Percentiles rank a stretch among this genome's conserved stretches.
Evolutionary conservation across 2,329 filamentous ascomycete genomes (phyloP).

Genomic region (Podosphaera xanthii): DNA sequence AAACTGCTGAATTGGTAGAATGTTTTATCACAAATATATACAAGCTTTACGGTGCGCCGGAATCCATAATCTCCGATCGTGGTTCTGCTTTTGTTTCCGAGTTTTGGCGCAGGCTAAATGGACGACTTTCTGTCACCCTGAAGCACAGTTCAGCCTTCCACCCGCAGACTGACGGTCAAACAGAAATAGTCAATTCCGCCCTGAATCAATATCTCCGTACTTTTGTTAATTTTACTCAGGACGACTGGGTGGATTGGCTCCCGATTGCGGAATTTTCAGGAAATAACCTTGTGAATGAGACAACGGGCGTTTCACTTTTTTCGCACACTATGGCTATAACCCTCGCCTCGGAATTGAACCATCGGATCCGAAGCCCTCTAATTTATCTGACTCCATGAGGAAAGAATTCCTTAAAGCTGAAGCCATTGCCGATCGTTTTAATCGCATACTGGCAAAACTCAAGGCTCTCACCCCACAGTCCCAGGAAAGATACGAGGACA

Average conservation of each 20-base stretch:
- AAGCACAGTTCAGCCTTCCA: too few species aligned
- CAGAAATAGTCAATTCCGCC: too few species aligned
- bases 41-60: neutral
- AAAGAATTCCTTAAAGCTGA: too few species aligned
- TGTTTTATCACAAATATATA: too few species aligned
- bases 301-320: slow-evolving; percentile 5
- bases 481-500: neutral
- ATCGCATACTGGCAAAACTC: neutral
- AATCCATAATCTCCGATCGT: slow-evolving; percentile 4
- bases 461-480: neutral
- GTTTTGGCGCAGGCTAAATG: too few species aligned
- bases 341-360: neutral
- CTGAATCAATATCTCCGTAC: too few species aligned
- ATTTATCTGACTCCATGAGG: neutral
- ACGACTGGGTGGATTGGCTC: too few species aligned
- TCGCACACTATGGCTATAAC: slow-evolving; percentile 2
- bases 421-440: too few species aligned
- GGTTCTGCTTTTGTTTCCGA: slow-evolving; percentile 2
- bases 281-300: slow-evolving; percentile 2
- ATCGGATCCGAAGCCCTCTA: neutral
- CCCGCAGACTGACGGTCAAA: too few species aligned
- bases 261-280: slow-evolving; percentile 4
- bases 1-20: too few species aligned
- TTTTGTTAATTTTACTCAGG: too few species aligned
- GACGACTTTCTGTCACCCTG: too few species aligned